Evolutionary conservation across 1,284 basidiomycete species (phyloP), one percentile per base, ranked within the genome.

Genomic region (Apiotrichum montevideense): DNA sequence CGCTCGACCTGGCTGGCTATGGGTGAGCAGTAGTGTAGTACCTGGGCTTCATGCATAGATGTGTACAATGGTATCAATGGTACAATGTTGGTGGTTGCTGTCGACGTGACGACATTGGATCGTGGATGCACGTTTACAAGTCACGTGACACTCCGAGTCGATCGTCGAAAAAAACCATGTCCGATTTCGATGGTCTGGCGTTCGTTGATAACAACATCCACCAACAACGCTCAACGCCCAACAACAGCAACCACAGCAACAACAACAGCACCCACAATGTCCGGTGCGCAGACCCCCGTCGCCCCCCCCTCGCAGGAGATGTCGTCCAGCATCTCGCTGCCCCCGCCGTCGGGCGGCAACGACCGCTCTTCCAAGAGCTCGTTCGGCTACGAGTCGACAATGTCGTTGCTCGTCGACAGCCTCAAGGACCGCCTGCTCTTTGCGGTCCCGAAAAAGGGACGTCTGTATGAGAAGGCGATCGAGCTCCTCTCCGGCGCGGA

Each of bases 381-480:
- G 15, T 78, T 78, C 52, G 77, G 75, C 7, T 68, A 67, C 46
- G 73, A 75, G 54, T 69, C 66, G 13, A 67, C 71, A 35, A 79
- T 79, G 77, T 76, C 78, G 49, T 64, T 81, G n/a, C 68, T 81
- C 32, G 74, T 78, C 44, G 83, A 82, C 54, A 79, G 79, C 44
- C 78, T 87, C 53, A 78, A 83, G 57, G 86, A 85, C 48, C 84
- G 94, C 49, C 72, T 97, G 56, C 80, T 98, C 37, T 95, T 98
- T 69, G 95, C 95, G 6, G 90, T 98, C 66, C 95, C 95, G 1
- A 98, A 98, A 80, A 98, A 98, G 84, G 95, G 94, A 58, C 82
- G 95, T 64, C 80, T 99, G 60, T 85, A 97, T 71, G 94, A 98
- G 59, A 96, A 94, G 79, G 95, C 92, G 66, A 65, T 97, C 43